Percentiles rank a stretch among this genome's conserved stretches.
These are phyloP conservation scores for Globisporangium cederbergense DNA, from an alignment of 352 stramenopile species.

Conservation along the genomic window DNA sequence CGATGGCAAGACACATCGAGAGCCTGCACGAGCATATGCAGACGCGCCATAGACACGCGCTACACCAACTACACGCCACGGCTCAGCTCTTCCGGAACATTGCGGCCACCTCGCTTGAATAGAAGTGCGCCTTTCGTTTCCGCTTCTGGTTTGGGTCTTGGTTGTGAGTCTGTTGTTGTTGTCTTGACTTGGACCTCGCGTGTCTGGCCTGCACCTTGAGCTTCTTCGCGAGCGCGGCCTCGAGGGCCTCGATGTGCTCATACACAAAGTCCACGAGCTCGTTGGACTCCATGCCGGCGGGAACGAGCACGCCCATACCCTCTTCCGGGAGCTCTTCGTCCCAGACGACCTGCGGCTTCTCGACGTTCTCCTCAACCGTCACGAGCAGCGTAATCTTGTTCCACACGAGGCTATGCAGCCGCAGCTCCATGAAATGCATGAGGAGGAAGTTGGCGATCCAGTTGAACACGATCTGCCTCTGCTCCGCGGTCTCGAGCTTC, in stretches of 20 bases:
- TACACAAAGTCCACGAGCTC: slow-evolving; percentile 59
- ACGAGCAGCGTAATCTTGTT: slow-evolving; percentile 79
- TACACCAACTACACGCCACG: slow-evolving; percentile 15
- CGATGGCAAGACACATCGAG: slow-evolving; percentile 24
- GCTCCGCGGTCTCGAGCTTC: slow-evolving; percentile 45
- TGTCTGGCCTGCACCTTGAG: slow-evolving; percentile 23
- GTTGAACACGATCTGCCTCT: slow-evolving; percentile 60
- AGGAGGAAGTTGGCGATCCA: slow-evolving; percentile 81
- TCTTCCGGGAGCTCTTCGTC: slow-evolving; percentile 42
- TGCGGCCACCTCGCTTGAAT: slow-evolving; percentile 42
- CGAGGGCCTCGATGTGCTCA: slow-evolving; percentile 60
- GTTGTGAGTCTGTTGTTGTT: slow-evolving; percentile 3
- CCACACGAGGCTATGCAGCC: slow-evolving; percentile 77
- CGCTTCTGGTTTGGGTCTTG: slow-evolving; percentile 1
- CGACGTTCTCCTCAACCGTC: slow-evolving; percentile 32
- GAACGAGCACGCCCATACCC: slow-evolving; percentile 71
- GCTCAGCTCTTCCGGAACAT: slow-evolving; percentile 45
- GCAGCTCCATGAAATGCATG: slow-evolving; percentile 79
- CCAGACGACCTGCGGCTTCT: slow-evolving; percentile 48
- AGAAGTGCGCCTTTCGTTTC: slow-evolving; percentile 47
- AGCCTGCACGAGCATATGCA: slow-evolving; percentile 19
- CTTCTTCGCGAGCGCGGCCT: slow-evolving; percentile 35
- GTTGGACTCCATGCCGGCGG: slow-evolving; percentile 52
- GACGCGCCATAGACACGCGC: neutral
- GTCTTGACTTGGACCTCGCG: slow-evolving; percentile 6